A percentile compares a stretch with the other conserved stretches of the same genome.
Conservation (phyloP, 2,329 filamentous ascomycete species). For the Fusarium udum region DNA sequence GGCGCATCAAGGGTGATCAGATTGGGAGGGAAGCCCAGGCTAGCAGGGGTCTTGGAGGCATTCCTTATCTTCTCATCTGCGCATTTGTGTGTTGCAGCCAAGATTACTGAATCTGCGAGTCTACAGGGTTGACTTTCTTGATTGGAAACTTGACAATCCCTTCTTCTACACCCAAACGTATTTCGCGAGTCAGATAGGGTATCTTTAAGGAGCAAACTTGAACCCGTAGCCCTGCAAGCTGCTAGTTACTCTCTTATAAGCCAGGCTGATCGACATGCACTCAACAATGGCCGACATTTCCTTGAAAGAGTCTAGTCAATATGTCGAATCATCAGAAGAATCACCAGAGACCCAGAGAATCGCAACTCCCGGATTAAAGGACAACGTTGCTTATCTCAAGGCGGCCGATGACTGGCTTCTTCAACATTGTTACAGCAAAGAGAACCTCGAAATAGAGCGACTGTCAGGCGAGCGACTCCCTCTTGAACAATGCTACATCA, state of each 20-base stretch:
- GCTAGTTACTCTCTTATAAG: neutral
- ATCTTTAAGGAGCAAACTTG: accelerated
- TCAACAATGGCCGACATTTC: neutral
- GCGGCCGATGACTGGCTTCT: neutral
- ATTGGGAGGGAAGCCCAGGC: neutral
- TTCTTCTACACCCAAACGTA: neutral
- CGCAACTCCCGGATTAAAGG: neutral
- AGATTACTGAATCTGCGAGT: neutral
- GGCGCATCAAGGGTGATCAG: neutral
- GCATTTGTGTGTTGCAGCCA: neutral
- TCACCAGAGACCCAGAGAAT: neutral
- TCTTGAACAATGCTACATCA: neutral
- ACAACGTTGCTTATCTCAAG: neutral
- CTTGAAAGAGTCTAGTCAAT: neutral
- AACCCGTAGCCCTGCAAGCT: no score
- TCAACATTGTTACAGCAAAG: neutral
- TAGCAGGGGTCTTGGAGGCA: neutral
- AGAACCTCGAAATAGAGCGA: neutral
- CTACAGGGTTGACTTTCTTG: neutral
- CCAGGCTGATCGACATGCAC: neutral
- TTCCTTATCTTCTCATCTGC: no score
- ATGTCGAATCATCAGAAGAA: neutral
- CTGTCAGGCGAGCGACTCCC: neutral
- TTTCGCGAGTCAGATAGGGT: neutral
- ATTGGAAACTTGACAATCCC: neutral